Evolutionary conservation across 2,329 filamentous ascomycete genomes (phyloP).

Genomic region (Alternaria arborescens): DNA sequence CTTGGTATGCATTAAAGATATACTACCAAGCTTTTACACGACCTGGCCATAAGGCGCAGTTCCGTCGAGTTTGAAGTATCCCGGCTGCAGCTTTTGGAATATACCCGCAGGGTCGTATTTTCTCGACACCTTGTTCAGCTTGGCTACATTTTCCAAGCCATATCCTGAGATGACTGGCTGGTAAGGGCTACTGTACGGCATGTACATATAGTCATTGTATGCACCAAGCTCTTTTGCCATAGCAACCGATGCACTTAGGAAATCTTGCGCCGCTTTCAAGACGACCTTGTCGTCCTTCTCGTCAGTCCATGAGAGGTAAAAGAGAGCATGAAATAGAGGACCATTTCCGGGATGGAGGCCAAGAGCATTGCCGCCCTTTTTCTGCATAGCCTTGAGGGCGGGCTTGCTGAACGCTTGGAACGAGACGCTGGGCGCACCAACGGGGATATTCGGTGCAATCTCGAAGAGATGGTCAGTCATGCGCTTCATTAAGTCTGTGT

Average conservation of each 20-base stretch:
- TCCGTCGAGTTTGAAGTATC: constrained; percentile 20
- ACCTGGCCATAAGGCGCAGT: background rate
- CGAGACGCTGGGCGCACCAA: background rate
- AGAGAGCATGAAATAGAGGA: constrained; percentile 26
- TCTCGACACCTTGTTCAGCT: constrained; percentile 13
- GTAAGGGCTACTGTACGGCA: constrained; percentile 56
- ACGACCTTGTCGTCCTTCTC: constrained; percentile 30
- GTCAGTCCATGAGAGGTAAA: constrained; percentile 31
- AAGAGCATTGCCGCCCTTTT: constrained; percentile 38
- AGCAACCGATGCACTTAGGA: constrained; percentile 6
- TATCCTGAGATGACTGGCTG: constrained; percentile 55
- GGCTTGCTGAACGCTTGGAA: constrained; percentile 36
- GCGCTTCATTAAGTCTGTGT: constrained; percentile 27
- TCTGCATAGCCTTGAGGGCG: constrained; percentile 28
- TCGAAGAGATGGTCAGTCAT: constrained; percentile 27
- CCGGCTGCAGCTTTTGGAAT: constrained; percentile 20
- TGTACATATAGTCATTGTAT: constrained; percentile 46
- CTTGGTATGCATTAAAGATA: background rate
- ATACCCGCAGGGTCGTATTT: constrained; percentile 21
- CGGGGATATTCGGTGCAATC: constrained; percentile 7
- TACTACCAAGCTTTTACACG: background rate
- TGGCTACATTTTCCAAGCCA: constrained; percentile 46
- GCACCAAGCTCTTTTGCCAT: constrained; percentile 14
- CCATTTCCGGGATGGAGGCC: constrained; percentile 27
- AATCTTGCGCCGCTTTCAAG: constrained; percentile 22